A percentile compares a stretch with the other conserved stretches of the same genome.
These are phyloP conservation scores for Saccharomyces hybrid DNA, from an alignment of 1,139 yeast species.

Conservation along the genomic window DNA sequence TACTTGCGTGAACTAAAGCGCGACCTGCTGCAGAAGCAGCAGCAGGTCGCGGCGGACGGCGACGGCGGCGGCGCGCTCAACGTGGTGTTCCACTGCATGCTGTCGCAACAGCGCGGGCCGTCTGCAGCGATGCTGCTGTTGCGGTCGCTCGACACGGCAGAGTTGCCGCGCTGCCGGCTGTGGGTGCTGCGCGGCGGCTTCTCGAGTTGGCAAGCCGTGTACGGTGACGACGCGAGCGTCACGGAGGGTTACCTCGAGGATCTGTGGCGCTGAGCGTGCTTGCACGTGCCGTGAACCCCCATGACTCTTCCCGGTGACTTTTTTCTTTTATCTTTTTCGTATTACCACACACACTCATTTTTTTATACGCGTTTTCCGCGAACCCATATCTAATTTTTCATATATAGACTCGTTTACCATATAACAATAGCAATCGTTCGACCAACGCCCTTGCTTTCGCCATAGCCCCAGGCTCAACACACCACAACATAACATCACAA, in stretches of 20 bases:
- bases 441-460: too few relatives aligned
- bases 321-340: background rate
- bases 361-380: background rate
- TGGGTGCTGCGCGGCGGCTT: constrained; percentile 82
- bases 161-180: constrained; percentile 41
- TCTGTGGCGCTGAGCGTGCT: constrained; percentile 38
- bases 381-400: background rate
- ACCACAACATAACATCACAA: too few relatives aligned
- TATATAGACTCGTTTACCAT: background rate
- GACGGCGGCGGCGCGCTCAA: constrained; percentile 33
- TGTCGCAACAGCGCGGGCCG: constrained; percentile 88
- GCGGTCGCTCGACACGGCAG: constrained; percentile 41
- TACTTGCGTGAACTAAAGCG: constrained; percentile 57
- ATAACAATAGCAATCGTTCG: background rate
- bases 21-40: constrained; percentile 35
- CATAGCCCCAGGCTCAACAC: background rate
- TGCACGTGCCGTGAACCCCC: background rate
- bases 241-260: constrained; percentile 61
- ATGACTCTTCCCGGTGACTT: background rate
- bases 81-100: constrained; percentile 83
- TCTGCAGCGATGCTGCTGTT: constrained; percentile 64
- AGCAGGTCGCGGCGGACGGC: background rate
- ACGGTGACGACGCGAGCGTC: constrained; percentile 56
- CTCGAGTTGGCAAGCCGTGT: constrained; percentile 67
- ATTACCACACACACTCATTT: background rate